Conservation (phyloP, 495 filamentous ascomycete genomes). For the Neurospora sp. region DNA sequence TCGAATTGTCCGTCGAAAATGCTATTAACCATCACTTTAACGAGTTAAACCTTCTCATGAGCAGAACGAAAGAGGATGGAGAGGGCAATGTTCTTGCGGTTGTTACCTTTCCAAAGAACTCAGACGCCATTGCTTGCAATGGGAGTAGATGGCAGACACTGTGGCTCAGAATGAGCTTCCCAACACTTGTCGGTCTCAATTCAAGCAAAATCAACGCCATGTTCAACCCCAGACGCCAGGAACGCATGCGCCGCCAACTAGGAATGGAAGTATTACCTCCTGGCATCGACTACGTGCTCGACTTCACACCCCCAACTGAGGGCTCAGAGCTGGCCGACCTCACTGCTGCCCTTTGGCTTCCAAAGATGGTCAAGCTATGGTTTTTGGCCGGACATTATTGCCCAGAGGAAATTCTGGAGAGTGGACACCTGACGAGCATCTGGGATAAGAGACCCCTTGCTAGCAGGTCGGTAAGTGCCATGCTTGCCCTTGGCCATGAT, state of each 20-base stretch:
- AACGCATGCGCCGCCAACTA: slow-evolving; percentile 15
- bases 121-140: slow-evolving; percentile 11
- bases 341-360: slow-evolving; percentile 48
- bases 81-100: slow-evolving; percentile 45
- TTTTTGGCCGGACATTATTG: slow-evolving; percentile 36
- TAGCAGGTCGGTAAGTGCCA: slow-evolving; percentile 14
- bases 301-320: slow-evolving; percentile 49
- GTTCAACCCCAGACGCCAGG: slow-evolving; percentile 34
- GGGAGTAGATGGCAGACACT: slow-evolving; percentile 17
- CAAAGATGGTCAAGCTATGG: slow-evolving; percentile 35
- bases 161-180: slow-evolving; percentile 34
- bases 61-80: slow-evolving; percentile 12
- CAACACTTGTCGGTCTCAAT: slow-evolving; percentile 33
- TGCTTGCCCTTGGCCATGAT: slow-evolving; percentile 23
- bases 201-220: slow-evolving; percentile 41
- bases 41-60: neutral
- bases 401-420: slow-evolving; percentile 20
- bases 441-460: slow-evolving; percentile 9
- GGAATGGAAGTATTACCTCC: slow-evolving; percentile 24
- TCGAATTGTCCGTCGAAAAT: neutral
- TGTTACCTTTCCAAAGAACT: slow-evolving; percentile 37
- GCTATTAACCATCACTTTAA: neutral
- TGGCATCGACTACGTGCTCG: slow-evolving; percentile 46
- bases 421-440: neutral
- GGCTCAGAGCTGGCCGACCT: slow-evolving; percentile 50